Evolutionary conservation across 2,329 filamentous ascomycete genomes (phyloP).

Genomic region (Aspergillus spinulosporus): DNA sequence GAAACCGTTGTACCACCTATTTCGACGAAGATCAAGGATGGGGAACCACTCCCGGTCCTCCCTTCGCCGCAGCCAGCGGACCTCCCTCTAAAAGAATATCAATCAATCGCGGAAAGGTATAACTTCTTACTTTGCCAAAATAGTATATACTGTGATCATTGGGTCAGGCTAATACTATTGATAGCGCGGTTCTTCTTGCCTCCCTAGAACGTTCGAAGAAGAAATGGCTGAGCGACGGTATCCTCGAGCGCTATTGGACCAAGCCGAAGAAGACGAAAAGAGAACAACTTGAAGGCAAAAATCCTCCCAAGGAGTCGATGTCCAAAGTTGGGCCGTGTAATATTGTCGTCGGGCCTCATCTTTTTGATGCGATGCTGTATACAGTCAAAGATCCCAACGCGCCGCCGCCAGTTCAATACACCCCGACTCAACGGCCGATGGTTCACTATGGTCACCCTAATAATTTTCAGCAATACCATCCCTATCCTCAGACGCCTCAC

Average conservation of each 20-base stretch:
- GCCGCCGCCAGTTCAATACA: constrained; percentile 41
- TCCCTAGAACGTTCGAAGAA: constrained; percentile 61
- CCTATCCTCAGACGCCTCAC: constrained; percentile 34
- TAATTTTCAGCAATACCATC: constrained; percentile 45
- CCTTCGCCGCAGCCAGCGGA: constrained; percentile 50
- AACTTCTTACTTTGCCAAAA: not conserved
- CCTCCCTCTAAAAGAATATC: constrained; percentile 56
- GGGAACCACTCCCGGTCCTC: constrained; percentile 56
- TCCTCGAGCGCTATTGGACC: constrained; percentile 59
- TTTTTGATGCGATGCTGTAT: constrained; percentile 60
- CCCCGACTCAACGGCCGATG: constrained; percentile 43
- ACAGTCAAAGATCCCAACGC: constrained; percentile 53
- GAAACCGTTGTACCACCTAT: constrained; percentile 44
- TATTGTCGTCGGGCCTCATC: constrained; percentile 63
- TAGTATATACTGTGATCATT: not conserved
- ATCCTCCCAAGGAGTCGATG: constrained; percentile 55
- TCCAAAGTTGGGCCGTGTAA: constrained; percentile 58
- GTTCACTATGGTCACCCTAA: constrained; percentile 44
- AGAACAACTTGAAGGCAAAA: constrained; percentile 48
- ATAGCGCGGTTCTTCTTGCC: constrained; percentile 57
- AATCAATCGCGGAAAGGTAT: constrained; percentile 59
- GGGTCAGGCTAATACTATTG: constrained; percentile 19
- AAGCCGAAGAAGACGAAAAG: constrained; percentile 59
- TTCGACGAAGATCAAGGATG: constrained; percentile 55
- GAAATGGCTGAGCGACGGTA: constrained; percentile 56